Evolutionary conservation across 495 filamentous ascomycete species (phyloP), one percentile per base, ranked within the genome.

Genomic region (Talaromyces liani): DNA sequence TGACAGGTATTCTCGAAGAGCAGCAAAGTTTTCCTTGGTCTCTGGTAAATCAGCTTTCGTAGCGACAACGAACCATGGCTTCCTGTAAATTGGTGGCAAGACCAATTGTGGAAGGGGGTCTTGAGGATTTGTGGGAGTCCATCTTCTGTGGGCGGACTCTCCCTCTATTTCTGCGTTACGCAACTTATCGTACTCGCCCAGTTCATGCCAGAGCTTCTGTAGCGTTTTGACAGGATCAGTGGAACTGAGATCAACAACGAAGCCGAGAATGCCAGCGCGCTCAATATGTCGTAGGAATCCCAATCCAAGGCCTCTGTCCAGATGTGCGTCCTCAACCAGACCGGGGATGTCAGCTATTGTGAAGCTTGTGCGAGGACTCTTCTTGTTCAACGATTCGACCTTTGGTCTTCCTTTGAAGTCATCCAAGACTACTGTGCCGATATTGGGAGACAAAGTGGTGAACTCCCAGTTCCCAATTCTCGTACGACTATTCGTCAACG

Each of bases 291-390:
- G 87, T 24, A 98, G 79, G 69, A 98, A 98, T 24, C 89, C 91
- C 18, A 96, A 86, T 0, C 94, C 94, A 9, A 98, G 82, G 1
- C 94, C 94, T 64, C 90, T 89, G 75, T 98, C 93, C 5, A 96
- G 80, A 77, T 98, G 93, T 1, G 94, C 94, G 68, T 89, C 90
- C 68, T 91, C 84, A 62, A 98, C 89, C 57, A 98, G 77, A 9
- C 94, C 94, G 10, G 94, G 94, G 64, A 98, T 98, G 72, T 98
- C 94, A 6, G 94, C 94, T 64, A 98, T 89, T 6, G 92, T 96
- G 72, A 98, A 96, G 34, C 87, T 83, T 0, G 88, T 91, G 10
- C 92, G 80, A 34, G 64, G 77, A 41, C 39, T 70, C 31, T 67
- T 65, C 62, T 73, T 73, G 33, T 70, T 68, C 36, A 70, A 69